Base-by-base conservation (phyloP, 2,329 filamentous ascomycete species). In the Fusarium sp. region DNA sequence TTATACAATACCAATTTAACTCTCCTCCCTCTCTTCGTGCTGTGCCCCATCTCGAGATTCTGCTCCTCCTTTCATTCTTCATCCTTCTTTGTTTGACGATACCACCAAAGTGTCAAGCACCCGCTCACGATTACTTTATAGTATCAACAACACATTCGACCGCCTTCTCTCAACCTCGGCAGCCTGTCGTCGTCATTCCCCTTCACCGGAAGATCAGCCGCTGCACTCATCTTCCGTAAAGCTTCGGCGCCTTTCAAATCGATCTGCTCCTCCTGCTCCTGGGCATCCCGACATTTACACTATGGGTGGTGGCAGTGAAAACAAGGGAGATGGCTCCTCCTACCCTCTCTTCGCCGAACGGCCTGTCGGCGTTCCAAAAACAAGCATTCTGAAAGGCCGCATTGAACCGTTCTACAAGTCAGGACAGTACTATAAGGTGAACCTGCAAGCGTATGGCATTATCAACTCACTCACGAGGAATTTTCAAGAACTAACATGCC, bases 361-460 rank as follows among this genome's bases (percentile, higher is more conserved):
- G 67, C 89, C 89, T 25, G 87, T 91, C 60, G 94, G 94, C 73
- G 93, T 96, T 83, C 90, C 93, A 81, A 98, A 97, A 82, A 88
- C 91, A 76, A 90, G 89, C 80, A 94, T 98, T 82, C 97, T 97
- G 85, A 92, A 91, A 79, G 91, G 94, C 77, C 92, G 96, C 60
- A 91, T 98, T 79, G 87, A 88, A 69, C 92, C 93, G 78, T 97
- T 98, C 83, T 95, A 94, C 68, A 89, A 89, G 68, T 86, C 85
- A 53, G 95, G 95, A 56, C 94, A 97, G 83, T 97, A 95, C 84
- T 87, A 92, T 71, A 88, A 88, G 65, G 88, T 93, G 75, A 95
- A 95, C 78, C 87, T 97, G 52, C 85, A 91, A 66, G 89, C 92
- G 90, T 93, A 85, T 73, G 90, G 42, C 46, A n/a, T 46, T 40